Conservation (phyloP, 345 rosid genomes). For the Isatis tinctoria region DNA sequence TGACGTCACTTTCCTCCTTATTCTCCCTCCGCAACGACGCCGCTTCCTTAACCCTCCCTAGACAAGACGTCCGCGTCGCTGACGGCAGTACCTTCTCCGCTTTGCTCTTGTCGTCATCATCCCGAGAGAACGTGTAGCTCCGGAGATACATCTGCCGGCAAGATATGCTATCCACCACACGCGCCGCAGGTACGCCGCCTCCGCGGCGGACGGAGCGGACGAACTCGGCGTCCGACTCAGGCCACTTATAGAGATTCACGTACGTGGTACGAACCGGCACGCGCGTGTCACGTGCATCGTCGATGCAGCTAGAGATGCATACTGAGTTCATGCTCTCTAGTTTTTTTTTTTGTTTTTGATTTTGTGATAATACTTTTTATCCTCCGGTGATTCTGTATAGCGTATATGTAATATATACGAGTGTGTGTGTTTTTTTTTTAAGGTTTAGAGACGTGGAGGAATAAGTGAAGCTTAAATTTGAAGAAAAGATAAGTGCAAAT, state of each 20-base stretch:
- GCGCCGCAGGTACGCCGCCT: constrained; percentile 19
- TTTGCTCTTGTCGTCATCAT: constrained; percentile 33
- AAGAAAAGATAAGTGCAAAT: constrained; percentile 45
- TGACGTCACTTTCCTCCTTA: constrained; percentile 24
- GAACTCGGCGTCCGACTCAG: constrained; percentile 69
- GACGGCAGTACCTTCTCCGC: not conserved
- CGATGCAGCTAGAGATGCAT: constrained; percentile 74
- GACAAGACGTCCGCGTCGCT: constrained; percentile 28
- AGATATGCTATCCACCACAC: constrained; percentile 77
- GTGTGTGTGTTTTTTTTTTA: not conserved
- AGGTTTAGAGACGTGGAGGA: constrained; percentile 18
- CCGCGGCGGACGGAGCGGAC: constrained; percentile 41
- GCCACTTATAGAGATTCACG: constrained; percentile 74
- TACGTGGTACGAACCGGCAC: constrained; percentile 58
- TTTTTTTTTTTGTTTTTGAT: not conserved
- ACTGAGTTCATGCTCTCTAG: constrained; percentile 50
- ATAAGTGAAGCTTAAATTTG: constrained; percentile 50
- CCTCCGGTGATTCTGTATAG: not conserved
- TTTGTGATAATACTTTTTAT: not conserved
- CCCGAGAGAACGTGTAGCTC: constrained; percentile 73
- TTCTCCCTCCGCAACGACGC: constrained; percentile 17
- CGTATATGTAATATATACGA: constrained; percentile 13
- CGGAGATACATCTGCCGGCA: constrained; percentile 82
- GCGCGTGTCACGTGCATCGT: constrained; percentile 64
- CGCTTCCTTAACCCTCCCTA: constrained; percentile 37